Percentiles rank a stretch among this genome's conserved stretches.
Conservation (phyloP, 129 eudicot species). For the Chrysanthemum lavandulifolium region DNA sequence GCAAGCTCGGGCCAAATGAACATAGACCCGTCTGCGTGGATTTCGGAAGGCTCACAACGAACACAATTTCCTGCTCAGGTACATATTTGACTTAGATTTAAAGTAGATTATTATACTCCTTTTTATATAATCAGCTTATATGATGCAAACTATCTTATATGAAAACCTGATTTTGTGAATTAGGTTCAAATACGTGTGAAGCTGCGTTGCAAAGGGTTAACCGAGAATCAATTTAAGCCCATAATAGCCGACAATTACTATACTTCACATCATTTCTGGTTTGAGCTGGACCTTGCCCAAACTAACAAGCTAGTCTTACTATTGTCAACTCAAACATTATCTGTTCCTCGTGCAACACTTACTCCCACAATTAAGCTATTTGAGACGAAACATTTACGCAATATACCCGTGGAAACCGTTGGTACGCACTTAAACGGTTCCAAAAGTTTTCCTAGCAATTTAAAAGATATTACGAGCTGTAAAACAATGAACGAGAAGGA, state of each 20-base stretch:
- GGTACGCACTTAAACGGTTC: constrained; percentile 20
- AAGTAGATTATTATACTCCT: not conserved
- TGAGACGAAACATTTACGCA: constrained; percentile 25
- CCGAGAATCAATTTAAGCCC: constrained; percentile 63
- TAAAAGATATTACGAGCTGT: constrained; percentile 8
- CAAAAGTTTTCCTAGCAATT: constrained; percentile 8
- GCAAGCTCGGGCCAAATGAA: constrained; percentile 77
- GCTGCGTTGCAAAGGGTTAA: constrained; percentile 46
- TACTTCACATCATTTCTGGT: constrained; percentile 51
- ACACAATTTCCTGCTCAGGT: constrained; percentile 89
- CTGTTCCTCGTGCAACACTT: constrained; percentile 33
- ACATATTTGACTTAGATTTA: not conserved
- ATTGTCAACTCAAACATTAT: constrained; percentile 38
- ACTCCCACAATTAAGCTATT: constrained; percentile 26
- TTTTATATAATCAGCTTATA: not conserved
- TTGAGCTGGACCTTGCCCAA: constrained; percentile 87
- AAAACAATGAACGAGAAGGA: constrained; percentile 40
- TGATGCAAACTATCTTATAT: constrained; percentile 1
- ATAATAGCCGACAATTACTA: constrained; percentile 66
- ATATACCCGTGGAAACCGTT: constrained; percentile 20
- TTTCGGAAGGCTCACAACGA: constrained; percentile 57
- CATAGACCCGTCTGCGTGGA: constrained; percentile 84
- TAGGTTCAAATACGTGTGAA: constrained; percentile 68
- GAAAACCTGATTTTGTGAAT: constrained; percentile 12
- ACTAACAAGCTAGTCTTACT: constrained; percentile 44